Evolutionary conservation across 1,284 basidiomycete genomes (phyloP).

Genomic region (Ustilago nuda): DNA sequence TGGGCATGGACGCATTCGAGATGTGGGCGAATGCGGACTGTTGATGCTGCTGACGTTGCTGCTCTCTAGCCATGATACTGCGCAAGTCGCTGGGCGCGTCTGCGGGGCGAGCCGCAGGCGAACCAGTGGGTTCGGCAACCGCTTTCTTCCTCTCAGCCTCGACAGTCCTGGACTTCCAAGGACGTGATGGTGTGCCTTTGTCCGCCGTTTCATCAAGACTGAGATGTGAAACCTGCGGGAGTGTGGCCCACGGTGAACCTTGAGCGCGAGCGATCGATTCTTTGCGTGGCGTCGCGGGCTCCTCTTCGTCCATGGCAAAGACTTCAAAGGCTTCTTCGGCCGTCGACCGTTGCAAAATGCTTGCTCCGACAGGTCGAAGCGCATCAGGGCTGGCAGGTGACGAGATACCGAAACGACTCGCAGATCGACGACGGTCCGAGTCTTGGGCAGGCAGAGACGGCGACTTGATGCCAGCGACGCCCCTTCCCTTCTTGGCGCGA

Average conservation of each 20-base stretch:
- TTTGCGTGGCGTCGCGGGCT: constrained; percentile 48
- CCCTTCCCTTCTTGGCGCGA: constrained; percentile 52
- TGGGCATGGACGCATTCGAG: constrained; percentile 37
- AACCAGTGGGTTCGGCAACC: constrained; percentile 9
- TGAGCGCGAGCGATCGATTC: constrained; percentile 14
- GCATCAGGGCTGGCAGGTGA: constrained; percentile 43
- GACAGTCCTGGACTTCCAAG: constrained; percentile 72
- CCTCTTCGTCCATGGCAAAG: constrained; percentile 77
- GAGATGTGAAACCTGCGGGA: constrained; percentile 44
- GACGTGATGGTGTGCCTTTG: constrained; percentile 40
- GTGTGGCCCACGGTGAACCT: constrained; percentile 40
- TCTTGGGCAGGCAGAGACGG: constrained; percentile 49
- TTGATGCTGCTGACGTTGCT: constrained; percentile 44
- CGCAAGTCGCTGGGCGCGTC: constrained; percentile 76
- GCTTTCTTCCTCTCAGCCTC: constrained; percentile 70
- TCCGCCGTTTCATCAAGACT: constrained; percentile 40
- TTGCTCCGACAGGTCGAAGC: constrained; percentile 32
- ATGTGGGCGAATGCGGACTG: constrained; percentile 8
- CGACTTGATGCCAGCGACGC: constrained; percentile 46
- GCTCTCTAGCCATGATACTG: constrained; percentile 79
- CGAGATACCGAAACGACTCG: constrained; percentile 59
- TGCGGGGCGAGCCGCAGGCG: constrained; percentile 26
- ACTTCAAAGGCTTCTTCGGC: constrained; percentile 70
- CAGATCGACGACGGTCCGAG: constrained; percentile 69
- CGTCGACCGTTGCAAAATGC: constrained; percentile 15